phyloP scores from a whole-genome alignment of 192 early-diverging fungal species.

The Lunasporangiospora selenospora region DNA sequence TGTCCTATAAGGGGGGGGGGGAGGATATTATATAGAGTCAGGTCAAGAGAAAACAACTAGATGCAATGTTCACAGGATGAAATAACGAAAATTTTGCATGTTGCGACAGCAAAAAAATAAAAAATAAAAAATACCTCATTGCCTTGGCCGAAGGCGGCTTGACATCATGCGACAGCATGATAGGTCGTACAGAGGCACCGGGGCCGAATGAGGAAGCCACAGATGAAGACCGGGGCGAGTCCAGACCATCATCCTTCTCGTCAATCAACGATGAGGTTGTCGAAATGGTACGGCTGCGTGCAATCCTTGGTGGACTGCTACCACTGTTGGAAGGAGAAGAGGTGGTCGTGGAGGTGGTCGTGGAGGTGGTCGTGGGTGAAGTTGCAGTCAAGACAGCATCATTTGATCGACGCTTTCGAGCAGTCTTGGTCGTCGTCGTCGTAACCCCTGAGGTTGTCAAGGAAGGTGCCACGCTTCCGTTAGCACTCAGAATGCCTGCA shows the following conservation, averaged over 20 bases:
- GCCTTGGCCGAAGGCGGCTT: conserved; percentile 36
- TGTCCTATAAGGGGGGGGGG: conserved; percentile 33
- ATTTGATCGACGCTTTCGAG: conserved; percentile 43
- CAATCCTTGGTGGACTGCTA: conserved; percentile 31
- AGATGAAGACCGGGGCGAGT: no score
- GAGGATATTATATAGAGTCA: conserved; percentile 3
- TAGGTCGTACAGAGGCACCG: conserved; percentile 24
- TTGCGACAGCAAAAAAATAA: neutral
- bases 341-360: conserved; percentile 13
- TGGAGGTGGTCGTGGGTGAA: conserved; percentile 14
- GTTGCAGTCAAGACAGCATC: conserved; percentile 14
- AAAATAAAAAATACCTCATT: conserved; percentile 27
- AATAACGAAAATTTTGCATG: no score
- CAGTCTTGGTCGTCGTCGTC: conserved; percentile 11
- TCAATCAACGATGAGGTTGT: conserved; percentile 33
- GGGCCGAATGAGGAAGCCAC: conserved; percentile 8
- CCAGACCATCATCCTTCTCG: conserved; percentile 31
- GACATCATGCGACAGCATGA: conserved; percentile 35
- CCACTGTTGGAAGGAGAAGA: conserved; percentile 10
- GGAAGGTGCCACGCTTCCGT: neutral
- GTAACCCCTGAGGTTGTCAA: no score
- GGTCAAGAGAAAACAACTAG: conserved; percentile 7
- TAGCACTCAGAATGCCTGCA: conserved; percentile 6
- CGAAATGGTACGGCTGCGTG: conserved; percentile 41
- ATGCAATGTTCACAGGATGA: no score